These are phyloP conservation scores for Aspergillus aculeatus DNA, from an alignment of 2,329 filamentous ascomycete genomes.

Conservation along the genomic window DNA sequence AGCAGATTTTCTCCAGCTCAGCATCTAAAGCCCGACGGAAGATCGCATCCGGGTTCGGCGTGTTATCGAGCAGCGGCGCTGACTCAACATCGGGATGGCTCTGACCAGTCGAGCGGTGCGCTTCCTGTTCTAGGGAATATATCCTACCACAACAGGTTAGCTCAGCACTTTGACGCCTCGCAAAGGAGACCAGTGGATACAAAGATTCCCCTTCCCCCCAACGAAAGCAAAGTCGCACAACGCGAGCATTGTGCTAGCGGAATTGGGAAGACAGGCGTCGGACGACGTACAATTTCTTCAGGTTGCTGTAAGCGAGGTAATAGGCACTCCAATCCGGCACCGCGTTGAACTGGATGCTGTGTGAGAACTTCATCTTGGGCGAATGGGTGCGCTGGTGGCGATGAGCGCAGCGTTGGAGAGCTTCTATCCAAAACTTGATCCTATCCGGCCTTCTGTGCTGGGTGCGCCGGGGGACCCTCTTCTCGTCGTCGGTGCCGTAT, in stretches of 20 bases:
- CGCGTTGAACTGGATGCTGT: conserved; percentile 98
- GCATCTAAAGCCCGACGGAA: conserved; percentile 80
- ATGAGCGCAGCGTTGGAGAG: conserved; percentile 28
- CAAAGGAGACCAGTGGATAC: neutral
- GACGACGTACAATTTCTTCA: conserved; percentile 85
- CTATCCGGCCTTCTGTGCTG: conserved; percentile 15
- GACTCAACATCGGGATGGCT: conserved; percentile 72
- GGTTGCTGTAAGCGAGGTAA: conserved; percentile 97
- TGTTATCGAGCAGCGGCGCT: conserved; percentile 71
- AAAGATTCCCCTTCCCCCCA: neutral
- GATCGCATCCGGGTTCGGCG: conserved; percentile 71
- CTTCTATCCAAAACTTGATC: conserved; percentile 36
- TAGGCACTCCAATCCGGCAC: conserved; percentile 99
- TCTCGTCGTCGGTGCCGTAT: neutral
- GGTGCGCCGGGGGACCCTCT: neutral
- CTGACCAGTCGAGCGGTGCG: conserved; percentile 58
- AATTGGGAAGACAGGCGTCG: neutral
- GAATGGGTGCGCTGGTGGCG: conserved; percentile 43
- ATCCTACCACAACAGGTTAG: conserved; percentile 61
- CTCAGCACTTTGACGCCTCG: neutral
- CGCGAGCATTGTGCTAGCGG: conserved; percentile 1
- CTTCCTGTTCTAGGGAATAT: conserved; percentile 86
- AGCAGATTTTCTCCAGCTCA: conserved; percentile 90
- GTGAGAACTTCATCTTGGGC: conserved; percentile 98
- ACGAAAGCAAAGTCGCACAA: conserved; percentile 7